phyloP scores from a whole-genome alignment of 352 stramenopile genomes.

The Phytophthora vignae region DNA sequence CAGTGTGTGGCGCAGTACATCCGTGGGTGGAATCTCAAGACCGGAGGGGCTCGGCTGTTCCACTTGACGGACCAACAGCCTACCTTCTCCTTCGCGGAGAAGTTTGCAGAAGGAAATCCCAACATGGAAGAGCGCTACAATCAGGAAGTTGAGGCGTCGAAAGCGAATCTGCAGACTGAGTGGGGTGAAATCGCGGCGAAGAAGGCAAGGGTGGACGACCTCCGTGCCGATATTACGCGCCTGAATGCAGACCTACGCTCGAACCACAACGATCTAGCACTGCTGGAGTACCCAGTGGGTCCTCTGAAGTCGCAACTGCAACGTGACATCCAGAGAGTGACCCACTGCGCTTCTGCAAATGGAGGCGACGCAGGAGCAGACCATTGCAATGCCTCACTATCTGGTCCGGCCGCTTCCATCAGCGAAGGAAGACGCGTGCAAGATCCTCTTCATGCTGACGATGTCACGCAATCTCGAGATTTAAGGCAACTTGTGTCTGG shows the following conservation, averaged over 20 bases:
- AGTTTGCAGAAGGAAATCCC: conserved; percentile 26
- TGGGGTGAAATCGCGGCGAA: conserved; percentile 32
- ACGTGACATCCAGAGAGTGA: not conserved
- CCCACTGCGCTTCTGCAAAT: not conserved
- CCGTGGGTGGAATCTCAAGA: conserved; percentile 38
- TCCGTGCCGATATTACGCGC: conserved; percentile 19
- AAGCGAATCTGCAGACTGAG: conserved; percentile 10
- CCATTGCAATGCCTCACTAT: conserved; percentile 41
- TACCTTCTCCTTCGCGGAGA: conserved; percentile 46
- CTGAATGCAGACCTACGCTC: not conserved
- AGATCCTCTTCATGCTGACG: not conserved
- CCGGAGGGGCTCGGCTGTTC: conserved; percentile 35
- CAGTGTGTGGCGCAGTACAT: conserved; percentile 48
- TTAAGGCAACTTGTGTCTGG: conserved; percentile 44
- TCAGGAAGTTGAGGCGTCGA: conserved; percentile 18
- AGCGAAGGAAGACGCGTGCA: conserved; percentile 28
- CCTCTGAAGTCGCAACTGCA: not conserved
- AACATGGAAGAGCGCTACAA: conserved; percentile 21
- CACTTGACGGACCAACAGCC: conserved; percentile 43
- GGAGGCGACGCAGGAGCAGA: conserved; percentile 9
- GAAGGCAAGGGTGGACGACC: conserved; percentile 6
- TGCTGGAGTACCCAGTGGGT: not conserved
- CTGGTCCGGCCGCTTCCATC: conserved; percentile 36
- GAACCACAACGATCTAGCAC: not conserved
- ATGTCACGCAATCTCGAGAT: conserved; percentile 44